Base-by-base conservation (phyloP, 306 rosid species). In the Glycyrrhiza uralensis region DNA sequence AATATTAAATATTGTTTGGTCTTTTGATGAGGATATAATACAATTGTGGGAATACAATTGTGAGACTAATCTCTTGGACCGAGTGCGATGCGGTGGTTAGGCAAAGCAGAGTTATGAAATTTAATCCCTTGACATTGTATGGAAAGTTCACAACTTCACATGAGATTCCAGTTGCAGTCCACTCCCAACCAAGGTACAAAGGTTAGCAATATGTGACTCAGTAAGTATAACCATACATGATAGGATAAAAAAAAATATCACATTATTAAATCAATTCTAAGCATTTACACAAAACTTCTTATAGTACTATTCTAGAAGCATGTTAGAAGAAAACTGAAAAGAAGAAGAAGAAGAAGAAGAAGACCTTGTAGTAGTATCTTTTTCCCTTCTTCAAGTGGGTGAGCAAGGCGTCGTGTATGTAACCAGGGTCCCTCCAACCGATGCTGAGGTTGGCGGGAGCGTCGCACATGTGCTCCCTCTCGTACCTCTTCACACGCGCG, bases 371-470 rank as follows among this genome's bases (percentile, higher is more conserved):
- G 67, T 83, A 86, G 62, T 89, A 88, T 63, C 78, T 79, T 10
- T 57, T 72, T 4, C 97, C 97, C 73, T 82, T 85, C 76, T 79
- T 61, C 86, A 94, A 83, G 26, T 61, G 75, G 17, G n/a, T 82
- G 86, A 94, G 77, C 39, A 87, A 76, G 0, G 83, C 98, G 18
- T 91, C 91, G 14, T 94, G 98, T 5, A 89, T 81, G 35, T 71
- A 91, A 32, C 98, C 98, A 15, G 97, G 97, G 56, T 94, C 98
- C 61, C 98, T 89, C 98, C 97, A 91, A 2, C 95, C 98, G 2
- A 81, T 23, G 23, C 85, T 87, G 0, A 58, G 3, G 54, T 89
- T 94, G 3, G 97, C 98, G 5, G 98, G 96, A 7, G 87, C 72
- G 52, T 91, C 91, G 67, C 98, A 94, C 97, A 89, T 86, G 79